Evolutionary conservation across 257 asterid species (phyloP), one percentile per base, ranked within the genome.

Genomic region (Capsicum chinense): DNA sequence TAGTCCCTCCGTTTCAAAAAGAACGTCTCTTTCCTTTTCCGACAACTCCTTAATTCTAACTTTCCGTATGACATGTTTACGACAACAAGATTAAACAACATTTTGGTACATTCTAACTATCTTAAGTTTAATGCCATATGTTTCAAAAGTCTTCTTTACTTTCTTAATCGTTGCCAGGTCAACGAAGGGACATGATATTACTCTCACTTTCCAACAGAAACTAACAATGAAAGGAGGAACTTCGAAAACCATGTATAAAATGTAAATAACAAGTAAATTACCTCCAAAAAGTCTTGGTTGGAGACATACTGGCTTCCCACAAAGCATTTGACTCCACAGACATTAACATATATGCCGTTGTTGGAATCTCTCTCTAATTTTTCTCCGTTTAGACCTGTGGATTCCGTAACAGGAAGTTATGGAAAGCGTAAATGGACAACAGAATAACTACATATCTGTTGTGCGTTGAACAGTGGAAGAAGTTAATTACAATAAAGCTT

Each of bases 251-350:
- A 21, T 5, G 5, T 4, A 63, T 5, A 7, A 44, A 6, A 81
- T 9, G 57, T 58, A 52, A 8, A 8, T 19, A 79, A 16, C 81
- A 15, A 80, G 74, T 86, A 56, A 57, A 19, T 83, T 86, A 95
- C 99, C 98, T 94, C 97, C 7, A 90, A 85, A 84, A 95, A 93
- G 79, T 89, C 97, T 52, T 91, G 92, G 87, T 95, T 95, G 84
- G 99, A 95, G 73, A 95, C 83, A 8, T 90, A 91, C 69, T 86
- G 93, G 83, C 97, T 91, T 80, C 88, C 97, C 64, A 94, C 92
- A 11, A 87, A 87, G 86, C 93, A 90, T 71, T 87, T 88, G 86
- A 92, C 81, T 84, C 99, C 99, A 84, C 92, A 92, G 83, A 92
- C 88, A 81, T 91, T 89, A 42, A 91, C 97, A 80, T 84, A 83